These are phyloP conservation scores for Avena insularis DNA, from an alignment of 176 grass and related monocot genomes.

Conservation along the genomic window DNA sequence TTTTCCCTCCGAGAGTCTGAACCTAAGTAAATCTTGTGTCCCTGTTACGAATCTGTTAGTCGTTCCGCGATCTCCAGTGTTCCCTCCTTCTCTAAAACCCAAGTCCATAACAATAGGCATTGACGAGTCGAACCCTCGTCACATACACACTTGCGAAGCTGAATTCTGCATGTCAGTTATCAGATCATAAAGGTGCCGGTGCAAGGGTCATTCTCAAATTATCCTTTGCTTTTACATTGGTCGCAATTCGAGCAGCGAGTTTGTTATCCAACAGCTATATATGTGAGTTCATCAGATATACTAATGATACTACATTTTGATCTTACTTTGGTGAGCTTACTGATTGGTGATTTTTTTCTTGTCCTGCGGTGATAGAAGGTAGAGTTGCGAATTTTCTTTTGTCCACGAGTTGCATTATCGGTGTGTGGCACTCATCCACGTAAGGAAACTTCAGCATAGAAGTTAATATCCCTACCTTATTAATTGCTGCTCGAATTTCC, in stretches of 20 bases:
- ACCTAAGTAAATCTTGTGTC: too few species aligned
- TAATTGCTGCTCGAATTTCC: conserved; percentile 20
- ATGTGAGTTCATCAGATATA: conserved; percentile 73
- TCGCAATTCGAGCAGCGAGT: conserved; percentile 77
- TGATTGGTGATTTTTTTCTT: conserved; percentile 46
- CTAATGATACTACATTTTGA: conserved; percentile 15
- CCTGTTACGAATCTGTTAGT: too few species aligned
- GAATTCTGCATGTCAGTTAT: conserved; percentile 29
- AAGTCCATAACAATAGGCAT: too few species aligned
- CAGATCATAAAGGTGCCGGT: conserved; percentile 27
- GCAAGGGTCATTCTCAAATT: conserved; percentile 45
- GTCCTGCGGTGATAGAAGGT: conserved; percentile 80
- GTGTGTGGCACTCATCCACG: conserved; percentile 50
- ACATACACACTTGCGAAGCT: conserved; percentile 48
- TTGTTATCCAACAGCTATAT: conserved; percentile 99
- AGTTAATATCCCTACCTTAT: conserved; percentile 56
- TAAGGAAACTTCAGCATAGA: conserved; percentile 59
- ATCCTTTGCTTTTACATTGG: conserved; percentile 66
- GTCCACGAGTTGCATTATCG: conserved; percentile 70
- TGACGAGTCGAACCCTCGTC: too few species aligned
- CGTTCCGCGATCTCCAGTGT: too few species aligned
- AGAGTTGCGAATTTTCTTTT: conserved; percentile 91
- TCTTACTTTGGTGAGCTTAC: conserved; percentile 9
- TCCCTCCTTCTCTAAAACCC: too few species aligned
- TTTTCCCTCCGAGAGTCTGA: too few species aligned